phyloP scores from a whole-genome alignment of 2,329 filamentous ascomycete genomes.

The Arthrinium phaeospermum region DNA sequence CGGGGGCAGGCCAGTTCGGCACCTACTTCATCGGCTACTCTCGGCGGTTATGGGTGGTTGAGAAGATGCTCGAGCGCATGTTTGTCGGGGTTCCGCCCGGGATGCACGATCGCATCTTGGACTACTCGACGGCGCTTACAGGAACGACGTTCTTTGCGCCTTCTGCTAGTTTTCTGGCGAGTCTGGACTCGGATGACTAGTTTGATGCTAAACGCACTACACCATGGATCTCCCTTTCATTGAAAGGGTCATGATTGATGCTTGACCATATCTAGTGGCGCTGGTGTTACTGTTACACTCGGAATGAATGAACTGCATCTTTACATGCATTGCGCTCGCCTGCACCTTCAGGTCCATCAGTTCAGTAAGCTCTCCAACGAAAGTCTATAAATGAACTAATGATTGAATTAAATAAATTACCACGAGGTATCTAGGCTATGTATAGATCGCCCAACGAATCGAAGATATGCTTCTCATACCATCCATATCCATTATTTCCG shows the following conservation, averaged over 20 bases:
- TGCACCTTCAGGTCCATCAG: neutral
- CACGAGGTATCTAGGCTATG: neutral
- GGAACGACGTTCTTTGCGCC: slow-evolving; percentile 61
- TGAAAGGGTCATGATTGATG: neutral
- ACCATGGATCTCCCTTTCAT: neutral
- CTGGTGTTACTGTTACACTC: neutral
- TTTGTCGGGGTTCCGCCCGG: slow-evolving; percentile 60
- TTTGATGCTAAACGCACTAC: neutral
- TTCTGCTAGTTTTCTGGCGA: slow-evolving; percentile 33
- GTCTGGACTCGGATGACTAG: neutral
- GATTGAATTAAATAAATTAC: neutral
- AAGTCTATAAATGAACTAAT: neutral
- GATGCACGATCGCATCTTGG: slow-evolving; percentile 59
- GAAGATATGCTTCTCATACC: slow-evolving; percentile 1
- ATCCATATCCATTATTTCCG: slow-evolving; percentile 1
- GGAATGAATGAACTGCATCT: neutral
- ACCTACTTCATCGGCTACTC: slow-evolving; percentile 66
- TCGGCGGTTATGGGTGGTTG: slow-evolving; percentile 58
- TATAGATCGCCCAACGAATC: neutral
- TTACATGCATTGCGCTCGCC: neutral
- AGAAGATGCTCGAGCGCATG: slow-evolving; percentile 64
- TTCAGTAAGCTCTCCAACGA: neutral
- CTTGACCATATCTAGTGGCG: neutral
- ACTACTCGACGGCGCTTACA: slow-evolving; percentile 59
- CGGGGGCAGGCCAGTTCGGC: slow-evolving; percentile 55